Percentiles rank a stretch among this genome's conserved stretches.
phyloP scores from a whole-genome alignment of 768 basidiomycete species.

The Mycena alexandri region DNA sequence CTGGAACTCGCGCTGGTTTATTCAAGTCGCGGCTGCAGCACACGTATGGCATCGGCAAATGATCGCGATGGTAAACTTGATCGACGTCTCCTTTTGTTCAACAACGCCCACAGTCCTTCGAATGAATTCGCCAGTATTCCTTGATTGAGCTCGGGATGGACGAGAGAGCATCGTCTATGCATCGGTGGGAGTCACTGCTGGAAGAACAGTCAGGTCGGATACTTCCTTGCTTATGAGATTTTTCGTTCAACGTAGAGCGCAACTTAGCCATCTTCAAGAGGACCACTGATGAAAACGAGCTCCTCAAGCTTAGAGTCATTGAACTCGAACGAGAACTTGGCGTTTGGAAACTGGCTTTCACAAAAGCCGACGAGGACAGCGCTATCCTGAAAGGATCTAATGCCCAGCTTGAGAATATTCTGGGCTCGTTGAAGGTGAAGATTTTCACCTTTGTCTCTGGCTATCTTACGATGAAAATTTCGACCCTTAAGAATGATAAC shows the following conservation, averaged over 20 bases:
- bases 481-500: constrained; percentile 51
- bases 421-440: constrained; percentile 48
- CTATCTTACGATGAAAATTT: neutral
- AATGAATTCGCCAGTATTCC: constrained; percentile 7
- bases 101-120: neutral
- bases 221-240: neutral
- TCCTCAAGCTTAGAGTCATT: constrained; percentile 45
- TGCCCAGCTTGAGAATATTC: constrained; percentile 46
- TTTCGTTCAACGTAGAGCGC: neutral
- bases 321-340: constrained; percentile 55
- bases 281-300: constrained; percentile 48
- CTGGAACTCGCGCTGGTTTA: too few relatives aligned
- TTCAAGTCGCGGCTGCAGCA: too few relatives aligned
- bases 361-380: constrained; percentile 50
- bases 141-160: too few relatives aligned
- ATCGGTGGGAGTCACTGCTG: constrained; percentile 47
- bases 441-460: neutral
- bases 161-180: neutral
- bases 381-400: constrained; percentile 44
- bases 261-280: constrained; percentile 46
- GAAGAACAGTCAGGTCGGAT: constrained; percentile 50
- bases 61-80: too few relatives aligned
- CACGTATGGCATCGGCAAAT: too few relatives aligned
- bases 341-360: constrained; percentile 56
- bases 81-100: neutral